Evolutionary conservation across 495 filamentous ascomycete species (phyloP), one percentile per base, ranked within the genome.

Genomic region (Penicillium subrubescens): DNA sequence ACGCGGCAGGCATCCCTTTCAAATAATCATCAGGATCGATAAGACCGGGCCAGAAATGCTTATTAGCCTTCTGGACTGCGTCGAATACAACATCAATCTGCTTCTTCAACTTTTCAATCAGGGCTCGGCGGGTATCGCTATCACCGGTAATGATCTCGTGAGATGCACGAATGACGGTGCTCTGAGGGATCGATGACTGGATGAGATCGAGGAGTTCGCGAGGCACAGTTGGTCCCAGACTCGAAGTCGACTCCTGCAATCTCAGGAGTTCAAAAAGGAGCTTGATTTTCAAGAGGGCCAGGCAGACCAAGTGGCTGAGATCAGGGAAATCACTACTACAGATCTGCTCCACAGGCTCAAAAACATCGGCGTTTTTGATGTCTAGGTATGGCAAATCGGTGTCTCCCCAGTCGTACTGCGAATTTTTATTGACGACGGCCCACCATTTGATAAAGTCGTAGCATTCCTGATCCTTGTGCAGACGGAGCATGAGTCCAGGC

Each of bases 371-470:
- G 23, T 71, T 58, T 34, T 67, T 69, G 62, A 75, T 58, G 56
- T 79, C 61, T 11, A 75, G 67, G 54, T 62, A 79, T 6, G 73
- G 71, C 7, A 56, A 4, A 48, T 60, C 39, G 43, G 64, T 68
- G 59, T 83, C 66, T n/a, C 68, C 71, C 76, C 70, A 81, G 46
- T 82, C 71, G 57, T 83, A 78, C 8, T 68, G 37, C 12, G 57
- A 27, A 27, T 27, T 27, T 27, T 27, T 4, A 2, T 27, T 27
- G 25, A 60, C 71, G 21, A 70, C 75, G 5, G 23, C 64, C 71
- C 73, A 85, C 80, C 79, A 86, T 64, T 83, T 85, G 27, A 81
- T 60, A 59, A 86, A 86, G 58, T 86, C 82, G 63, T 87, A 88
- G 72, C 76, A 82, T 55, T 86, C 80, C 59, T 86, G 83, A 41